Conservation (phyloP, 805 yeast genomes). For the Cyberlindnera mrakii region DNA sequence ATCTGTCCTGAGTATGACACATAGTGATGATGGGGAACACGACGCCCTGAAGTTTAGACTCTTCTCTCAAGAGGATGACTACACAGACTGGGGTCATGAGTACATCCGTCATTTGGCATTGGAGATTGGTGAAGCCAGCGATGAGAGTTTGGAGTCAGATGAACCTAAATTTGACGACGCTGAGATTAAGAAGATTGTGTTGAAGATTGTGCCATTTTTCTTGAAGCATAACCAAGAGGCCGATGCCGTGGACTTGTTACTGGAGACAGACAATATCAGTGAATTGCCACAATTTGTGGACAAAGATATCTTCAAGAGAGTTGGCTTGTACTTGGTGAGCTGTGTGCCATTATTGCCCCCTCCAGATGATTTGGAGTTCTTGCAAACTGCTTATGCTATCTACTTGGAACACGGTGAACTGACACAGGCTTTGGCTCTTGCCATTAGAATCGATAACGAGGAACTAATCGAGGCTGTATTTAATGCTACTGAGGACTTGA, state of each 20-base stretch:
- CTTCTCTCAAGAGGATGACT: slow-evolving; percentile 46
- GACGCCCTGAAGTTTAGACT: slow-evolving; percentile 80
- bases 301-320: slow-evolving; percentile 76
- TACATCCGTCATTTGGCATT: slow-evolving; percentile 92
- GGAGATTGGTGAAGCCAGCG: slow-evolving; percentile 87
- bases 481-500: slow-evolving; percentile 66
- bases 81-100: slow-evolving; percentile 96
- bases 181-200: slow-evolving; percentile 56
- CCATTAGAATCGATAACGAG: slow-evolving; percentile 83
- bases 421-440: slow-evolving; percentile 86
- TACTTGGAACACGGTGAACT: slow-evolving; percentile 73
- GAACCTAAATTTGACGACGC: slow-evolving; percentile 24
- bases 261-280: slow-evolving; percentile 86
- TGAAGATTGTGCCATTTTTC: slow-evolving; percentile 82
- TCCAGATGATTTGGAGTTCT: slow-evolving; percentile 82
- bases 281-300: slow-evolving; percentile 81
- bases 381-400: slow-evolving; percentile 83
- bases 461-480: slow-evolving; percentile 73
- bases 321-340: slow-evolving; percentile 88
- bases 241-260: slow-evolving; percentile 90
- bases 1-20: slow-evolving; percentile 93
- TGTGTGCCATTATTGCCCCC: slow-evolving; percentile 97
- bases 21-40: slow-evolving; percentile 71
- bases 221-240: slow-evolving; percentile 96
- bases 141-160: slow-evolving; percentile 29